Evolutionary conservation across 2,329 filamentous ascomycete genomes (phyloP).

Genomic region (Verticillium zaregamsianum): DNA sequence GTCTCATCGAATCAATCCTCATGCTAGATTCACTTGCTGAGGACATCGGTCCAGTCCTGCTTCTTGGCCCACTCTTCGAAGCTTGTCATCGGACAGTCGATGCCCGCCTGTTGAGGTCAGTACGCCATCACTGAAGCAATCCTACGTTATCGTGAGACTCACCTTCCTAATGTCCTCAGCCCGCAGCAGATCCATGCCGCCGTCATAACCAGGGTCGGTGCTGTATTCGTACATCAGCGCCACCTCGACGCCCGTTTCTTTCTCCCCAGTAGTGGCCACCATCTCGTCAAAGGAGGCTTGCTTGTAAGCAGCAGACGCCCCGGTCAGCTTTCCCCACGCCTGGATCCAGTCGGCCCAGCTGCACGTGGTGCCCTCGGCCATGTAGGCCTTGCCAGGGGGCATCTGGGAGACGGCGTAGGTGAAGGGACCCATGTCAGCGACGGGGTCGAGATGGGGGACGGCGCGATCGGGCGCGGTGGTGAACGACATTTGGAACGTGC

Average conservation of each 20-base stretch:
- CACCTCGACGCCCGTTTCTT: constrained; percentile 37
- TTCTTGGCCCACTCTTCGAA: constrained; percentile 29
- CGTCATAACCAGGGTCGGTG: constrained; percentile 44
- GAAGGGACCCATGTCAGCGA: constrained; percentile 42
- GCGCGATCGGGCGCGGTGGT: constrained; percentile 31
- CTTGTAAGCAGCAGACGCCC: constrained; percentile 29
- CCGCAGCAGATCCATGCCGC: constrained; percentile 36
- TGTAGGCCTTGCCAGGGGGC: constrained; percentile 43
- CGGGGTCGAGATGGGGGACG: constrained; percentile 41
- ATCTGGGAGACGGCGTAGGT: constrained; percentile 45
- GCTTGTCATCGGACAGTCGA: constrained; percentile 38
- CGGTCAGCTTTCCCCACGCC: constrained; percentile 34
- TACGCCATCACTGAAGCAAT: neutral
- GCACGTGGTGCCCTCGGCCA: constrained; percentile 41
- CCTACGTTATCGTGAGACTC: constrained; percentile 11
- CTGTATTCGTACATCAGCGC: constrained; percentile 43
- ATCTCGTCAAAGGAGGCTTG: constrained; percentile 36
- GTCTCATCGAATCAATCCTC: no score
- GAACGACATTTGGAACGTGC: constrained; percentile 42
- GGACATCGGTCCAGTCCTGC: constrained; percentile 28
- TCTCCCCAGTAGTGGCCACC: constrained; percentile 29
- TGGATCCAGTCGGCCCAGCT: constrained; percentile 42
- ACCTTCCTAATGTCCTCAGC: constrained; percentile 40
- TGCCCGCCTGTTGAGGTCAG: constrained; percentile 9
- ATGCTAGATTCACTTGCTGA: constrained; percentile 7